Evolutionary conservation across 2,329 filamentous ascomycete genomes (phyloP).

Genomic region (Huntiella decipiens): DNA sequence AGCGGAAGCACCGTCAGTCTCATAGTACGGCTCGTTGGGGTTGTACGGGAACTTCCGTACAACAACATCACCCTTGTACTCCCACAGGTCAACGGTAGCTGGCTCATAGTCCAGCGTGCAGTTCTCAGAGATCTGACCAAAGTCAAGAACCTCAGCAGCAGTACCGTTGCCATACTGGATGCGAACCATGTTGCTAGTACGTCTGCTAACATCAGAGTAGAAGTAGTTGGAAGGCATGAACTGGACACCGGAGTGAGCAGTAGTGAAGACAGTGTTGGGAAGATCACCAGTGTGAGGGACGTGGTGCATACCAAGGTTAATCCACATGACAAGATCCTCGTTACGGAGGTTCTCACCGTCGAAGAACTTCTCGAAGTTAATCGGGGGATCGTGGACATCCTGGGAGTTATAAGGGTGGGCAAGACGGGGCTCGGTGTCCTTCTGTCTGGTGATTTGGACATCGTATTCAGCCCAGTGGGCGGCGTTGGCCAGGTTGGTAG

Average conservation of each 20-base stretch:
- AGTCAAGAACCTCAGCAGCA: conserved; percentile 17
- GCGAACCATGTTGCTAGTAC: conserved; percentile 20
- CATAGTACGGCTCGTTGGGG: conserved; percentile 12
- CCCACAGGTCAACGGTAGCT: conserved; percentile 16
- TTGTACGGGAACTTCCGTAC: conserved; percentile 13
- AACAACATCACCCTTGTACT: conserved; percentile 16
- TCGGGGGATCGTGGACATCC: conserved; percentile 21
- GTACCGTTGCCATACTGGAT: conserved; percentile 21
- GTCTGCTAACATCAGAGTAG: conserved; percentile 9
- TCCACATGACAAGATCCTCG: conserved; percentile 28
- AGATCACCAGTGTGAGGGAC: conserved; percentile 27
- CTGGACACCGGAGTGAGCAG: conserved; percentile 18
- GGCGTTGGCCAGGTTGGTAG: conserved; percentile 21
- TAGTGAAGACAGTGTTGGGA: conserved; percentile 18
- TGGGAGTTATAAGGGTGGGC: conserved; percentile 21
- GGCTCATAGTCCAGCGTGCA: conserved; percentile 17
- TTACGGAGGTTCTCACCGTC: conserved; percentile 12
- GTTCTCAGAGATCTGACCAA: conserved; percentile 17
- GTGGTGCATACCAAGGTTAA: conserved; percentile 38
- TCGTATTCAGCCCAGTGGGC: conserved; percentile 24
- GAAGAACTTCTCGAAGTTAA: conserved; percentile 28
- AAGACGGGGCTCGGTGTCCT: conserved; percentile 22
- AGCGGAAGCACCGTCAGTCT: background rate
- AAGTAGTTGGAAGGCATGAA: conserved; percentile 19
- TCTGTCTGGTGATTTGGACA: conserved; percentile 25